phyloP scores from a whole-genome alignment of 768 basidiomycete genomes.

The Rhodotorula sphaerocarpa region DNA sequence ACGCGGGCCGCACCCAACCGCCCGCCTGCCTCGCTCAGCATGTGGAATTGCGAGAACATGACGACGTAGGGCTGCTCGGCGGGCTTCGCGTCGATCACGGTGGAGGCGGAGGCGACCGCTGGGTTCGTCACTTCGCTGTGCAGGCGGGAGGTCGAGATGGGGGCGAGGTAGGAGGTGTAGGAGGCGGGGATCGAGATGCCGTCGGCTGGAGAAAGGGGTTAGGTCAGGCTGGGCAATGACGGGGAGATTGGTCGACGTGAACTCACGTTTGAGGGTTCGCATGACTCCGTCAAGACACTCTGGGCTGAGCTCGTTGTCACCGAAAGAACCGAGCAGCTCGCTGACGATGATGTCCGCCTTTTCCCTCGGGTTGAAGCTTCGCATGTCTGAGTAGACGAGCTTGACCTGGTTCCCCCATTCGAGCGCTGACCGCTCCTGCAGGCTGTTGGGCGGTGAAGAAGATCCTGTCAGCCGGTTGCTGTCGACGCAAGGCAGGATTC shows the following conservation, averaged over 20 bases:
- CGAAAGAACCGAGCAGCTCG: slow-evolving; percentile 92
- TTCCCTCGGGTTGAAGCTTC: slow-evolving; percentile 64
- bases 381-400: slow-evolving; percentile 92
- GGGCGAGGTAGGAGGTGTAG: slow-evolving; percentile 89
- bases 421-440: slow-evolving; percentile 68
- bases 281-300: slow-evolving; percentile 95
- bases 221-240: too few relatives aligned
- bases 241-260: neutral
- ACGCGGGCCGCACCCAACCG: slow-evolving; percentile 48
- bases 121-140: slow-evolving; percentile 65
- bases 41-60: slow-evolving; percentile 90
- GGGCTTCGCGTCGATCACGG: slow-evolving; percentile 51
- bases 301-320: slow-evolving; percentile 95
- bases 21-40: slow-evolving; percentile 68
- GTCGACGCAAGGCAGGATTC: slow-evolving; percentile 12
- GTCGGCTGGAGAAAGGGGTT: slow-evolving; percentile 52
- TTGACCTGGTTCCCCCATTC: slow-evolving; percentile 79
- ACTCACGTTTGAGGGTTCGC: slow-evolving; percentile 81
- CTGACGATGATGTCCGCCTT: slow-evolving; percentile 86
- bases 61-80: slow-evolving; percentile 96
- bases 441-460: slow-evolving; percentile 47
- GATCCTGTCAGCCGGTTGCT: neutral
- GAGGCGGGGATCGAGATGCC: slow-evolving; percentile 95
- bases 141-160: slow-evolving; percentile 85
- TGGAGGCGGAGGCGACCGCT: slow-evolving; percentile 47